Evolutionary conservation across 2,329 filamentous ascomycete species (phyloP), one percentile per base, ranked within the genome.

Genomic region (Arthroderma sp.): DNA sequence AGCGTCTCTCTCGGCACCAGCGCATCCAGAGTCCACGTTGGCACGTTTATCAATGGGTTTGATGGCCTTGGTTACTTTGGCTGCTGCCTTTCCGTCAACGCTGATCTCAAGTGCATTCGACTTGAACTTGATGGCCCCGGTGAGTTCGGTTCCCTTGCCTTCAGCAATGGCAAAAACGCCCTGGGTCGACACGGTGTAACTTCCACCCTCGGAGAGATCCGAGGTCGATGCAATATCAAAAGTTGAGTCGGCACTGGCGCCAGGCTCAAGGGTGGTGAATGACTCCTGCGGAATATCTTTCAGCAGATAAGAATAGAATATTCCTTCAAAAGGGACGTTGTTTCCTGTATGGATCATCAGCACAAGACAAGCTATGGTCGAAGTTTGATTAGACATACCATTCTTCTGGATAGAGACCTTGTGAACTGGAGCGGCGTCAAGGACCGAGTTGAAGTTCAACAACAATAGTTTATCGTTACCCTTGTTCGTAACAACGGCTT

Each of bases 71-170:
- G 69, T 65, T 40, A 71, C 66, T 32, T 68, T 64, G 38, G 68
- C 67, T 7, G 79, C 78, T 40, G 70, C 57, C 8, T 61, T 62
- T 11, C 73, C 77, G 49, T 83, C 71, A 37, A 84, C 66, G 4
- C 68, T 61, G 48, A 80, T 66, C 41, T 67, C 68, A 40, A 83
- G 60, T 9, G 67, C 66, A 62, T 83, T 82, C 55, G 74, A 78
- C 43, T 68, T 63, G 62, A 73, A 83, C 9, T 69, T 58, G 2
- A 81, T 58, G 36, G 68, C 70, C 39, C 73, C 76, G 7, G 70
- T 59, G 32, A 83, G 68, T 34, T 70, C 62, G 38, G 68, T 77
- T 15, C 67, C 70, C 53, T 70, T 65, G 37, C 64, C 63, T 22
- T 68, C 65, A 29, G 78, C 74, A 45, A 72, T 73, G 6, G 75